Conservation (phyloP, 75 land plant species). For the Larix kaempferi region DNA sequence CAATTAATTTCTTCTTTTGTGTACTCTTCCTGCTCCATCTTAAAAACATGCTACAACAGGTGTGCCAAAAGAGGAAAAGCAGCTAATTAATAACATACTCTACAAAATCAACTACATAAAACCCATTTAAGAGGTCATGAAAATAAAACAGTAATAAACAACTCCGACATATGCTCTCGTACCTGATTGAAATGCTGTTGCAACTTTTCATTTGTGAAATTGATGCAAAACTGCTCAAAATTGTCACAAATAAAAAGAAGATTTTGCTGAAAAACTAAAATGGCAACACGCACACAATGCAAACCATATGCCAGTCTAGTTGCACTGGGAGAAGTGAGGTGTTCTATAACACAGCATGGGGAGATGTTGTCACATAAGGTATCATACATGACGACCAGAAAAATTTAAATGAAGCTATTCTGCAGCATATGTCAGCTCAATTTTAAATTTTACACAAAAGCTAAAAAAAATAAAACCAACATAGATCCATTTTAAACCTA, state of each 20-base stretch:
- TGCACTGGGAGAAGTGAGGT: no score
- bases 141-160: background rate
- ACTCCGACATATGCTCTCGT: background rate
- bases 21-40: constrained; percentile 97
- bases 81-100: background rate
- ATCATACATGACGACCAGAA: no score
- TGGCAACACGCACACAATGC: background rate
- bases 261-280: background rate
- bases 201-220: constrained; percentile 53
- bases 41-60: constrained; percentile 78
- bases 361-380: no score
- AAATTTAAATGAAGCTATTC: background rate
- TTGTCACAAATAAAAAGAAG: constrained; percentile 8
- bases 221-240: constrained; percentile 54
- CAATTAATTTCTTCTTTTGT: constrained; percentile 85
- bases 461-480: no score
- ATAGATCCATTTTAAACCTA: no score
- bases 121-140: background rate
- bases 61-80: background rate
- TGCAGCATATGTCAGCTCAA: no score
- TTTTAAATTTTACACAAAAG: no score
- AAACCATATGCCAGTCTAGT: background rate
- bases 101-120: background rate
- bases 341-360: no score
- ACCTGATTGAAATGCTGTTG: constrained; percentile 63